These are phyloP conservation scores for Coemansia sp. DNA, from an alignment of 192 early-diverging fungal species.

Conservation along the genomic window DNA sequence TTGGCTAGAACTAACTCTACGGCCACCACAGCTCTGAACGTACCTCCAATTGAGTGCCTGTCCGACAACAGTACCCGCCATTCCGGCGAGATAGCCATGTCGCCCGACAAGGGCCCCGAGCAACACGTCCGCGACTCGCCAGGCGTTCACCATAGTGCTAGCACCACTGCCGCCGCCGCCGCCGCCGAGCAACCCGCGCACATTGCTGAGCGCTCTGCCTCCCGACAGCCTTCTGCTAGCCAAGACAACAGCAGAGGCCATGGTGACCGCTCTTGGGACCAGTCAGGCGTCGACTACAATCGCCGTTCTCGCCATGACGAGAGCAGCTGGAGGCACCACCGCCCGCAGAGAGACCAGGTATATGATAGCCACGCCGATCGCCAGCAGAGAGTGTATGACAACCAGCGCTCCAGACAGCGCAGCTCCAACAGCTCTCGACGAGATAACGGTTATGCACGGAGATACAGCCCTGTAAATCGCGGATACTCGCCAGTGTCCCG, in stretches of 20 bases:
- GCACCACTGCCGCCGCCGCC: neutral
- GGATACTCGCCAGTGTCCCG: slow-evolving; percentile 7
- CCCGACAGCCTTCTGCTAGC: neutral
- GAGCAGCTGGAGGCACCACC: slow-evolving; percentile 14
- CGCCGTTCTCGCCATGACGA: slow-evolving; percentile 11
- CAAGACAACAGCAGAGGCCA: slow-evolving; percentile 17
- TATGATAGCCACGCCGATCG: slow-evolving; percentile 5
- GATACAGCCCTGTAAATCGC: slow-evolving; percentile 12
- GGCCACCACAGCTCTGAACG: neutral
- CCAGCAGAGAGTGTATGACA: slow-evolving; percentile 5
- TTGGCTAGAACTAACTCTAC: neutral
- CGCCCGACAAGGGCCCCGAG: slow-evolving; percentile 9
- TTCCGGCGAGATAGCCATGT: slow-evolving; percentile 3
- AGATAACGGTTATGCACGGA: slow-evolving; percentile 3
- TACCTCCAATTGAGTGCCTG: neutral
- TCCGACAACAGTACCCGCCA: neutral
- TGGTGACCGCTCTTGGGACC: neutral
- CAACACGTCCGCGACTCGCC: slow-evolving; percentile 5
- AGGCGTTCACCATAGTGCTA: neutral
- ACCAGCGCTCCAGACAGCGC: slow-evolving; percentile 1
- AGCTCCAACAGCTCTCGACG: slow-evolving; percentile 4
- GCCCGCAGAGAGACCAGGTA: neutral
- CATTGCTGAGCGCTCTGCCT: neutral
- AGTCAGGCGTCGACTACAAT: neutral
- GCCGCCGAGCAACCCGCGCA: neutral